Evolutionary conservation across 2,329 filamentous ascomycete genomes (phyloP), one percentile per base, ranked within the genome.

Genomic region (Tolypocladium sp.): DNA sequence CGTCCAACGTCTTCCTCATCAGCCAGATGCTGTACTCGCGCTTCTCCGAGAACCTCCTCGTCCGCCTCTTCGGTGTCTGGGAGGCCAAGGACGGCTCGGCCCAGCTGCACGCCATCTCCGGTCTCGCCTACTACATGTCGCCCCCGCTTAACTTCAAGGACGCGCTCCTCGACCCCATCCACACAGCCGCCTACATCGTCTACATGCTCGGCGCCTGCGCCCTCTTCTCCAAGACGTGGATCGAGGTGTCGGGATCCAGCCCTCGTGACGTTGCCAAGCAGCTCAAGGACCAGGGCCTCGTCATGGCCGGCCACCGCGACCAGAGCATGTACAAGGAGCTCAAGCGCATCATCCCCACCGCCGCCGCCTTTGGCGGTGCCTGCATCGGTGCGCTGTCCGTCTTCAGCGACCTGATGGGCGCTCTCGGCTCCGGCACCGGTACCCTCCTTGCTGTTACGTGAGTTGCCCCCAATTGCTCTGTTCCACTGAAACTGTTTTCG

Each of bases 321-420:
- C 93, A 97, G 84, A 95, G 90, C 82, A 99, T 99, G 94, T 99
- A 99, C 87, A 96, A 96, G 84, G 94, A 99, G 80, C 86, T 99
- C 65, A 99, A 99, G 90, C 90, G 94, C 71, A 94, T 99, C 70
- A 99, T 99, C 66, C 95, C 94, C 64, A 97, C 94, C 62, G 95
- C 94, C 63, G 94, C 94, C 65, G 94, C 95, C 69, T 99, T 99
- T 67, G 94, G 95, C 77, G 94, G 94, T 83, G 94, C 94, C 67
- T 97, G 93, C 82, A 99, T 99, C 81, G 94, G 94, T 81, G 93
- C 90, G 67, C 87, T 99, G 65, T 97, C 93, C 57, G 93, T 99
- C 70, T 87, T 90, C 71, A 96, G 91, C 74, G 94, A 99, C 77
- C 87, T 99, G 64, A 86, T 97, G 77, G 94, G 94, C 68, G 94